phyloP scores from a whole-genome alignment of 257 asterid species.

The Ocimum tenuiflorum region DNA sequence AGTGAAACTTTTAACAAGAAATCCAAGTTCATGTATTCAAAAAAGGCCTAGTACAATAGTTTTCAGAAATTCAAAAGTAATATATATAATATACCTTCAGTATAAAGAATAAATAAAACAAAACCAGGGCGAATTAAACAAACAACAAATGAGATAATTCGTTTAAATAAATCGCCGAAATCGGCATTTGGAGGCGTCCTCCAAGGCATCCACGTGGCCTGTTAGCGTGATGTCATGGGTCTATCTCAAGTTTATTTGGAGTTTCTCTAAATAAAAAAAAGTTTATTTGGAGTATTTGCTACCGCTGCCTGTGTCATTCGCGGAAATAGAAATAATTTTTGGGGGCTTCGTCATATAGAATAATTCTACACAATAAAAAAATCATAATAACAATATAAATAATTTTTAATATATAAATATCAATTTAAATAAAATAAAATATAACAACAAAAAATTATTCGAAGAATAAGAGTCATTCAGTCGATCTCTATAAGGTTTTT shows the following conservation, averaged over 20 bases:
- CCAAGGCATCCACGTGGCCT: slow-evolving; percentile 31
- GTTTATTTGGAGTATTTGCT: too few relatives aligned
- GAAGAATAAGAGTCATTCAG: too few relatives aligned
- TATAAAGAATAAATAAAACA: background rate
- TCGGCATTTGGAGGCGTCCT: slow-evolving; percentile 12
- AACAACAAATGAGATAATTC: background rate
- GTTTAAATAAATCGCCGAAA: slow-evolving; percentile 13
- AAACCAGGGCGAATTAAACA: background rate
- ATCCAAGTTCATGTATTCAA: background rate
- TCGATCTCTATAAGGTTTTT: too few relatives aligned
- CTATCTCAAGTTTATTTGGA: slow-evolving; percentile 8
- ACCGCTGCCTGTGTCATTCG: too few relatives aligned
- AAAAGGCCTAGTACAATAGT: background rate
- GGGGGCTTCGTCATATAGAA: too few relatives aligned
- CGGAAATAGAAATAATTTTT: too few relatives aligned
- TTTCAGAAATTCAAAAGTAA: background rate
- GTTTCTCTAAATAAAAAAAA: background rate
- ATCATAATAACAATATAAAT: too few relatives aligned
- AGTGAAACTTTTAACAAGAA: background rate
- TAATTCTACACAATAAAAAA: too few relatives aligned
- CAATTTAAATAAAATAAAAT: too few relatives aligned
- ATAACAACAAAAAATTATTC: too few relatives aligned
- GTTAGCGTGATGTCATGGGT: slow-evolving; percentile 16
- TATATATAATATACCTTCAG: background rate
- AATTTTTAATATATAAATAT: too few relatives aligned